Percentiles rank a stretch among this genome's conserved stretches.
Evolutionary conservation across 139 green algal genomes (phyloP).

Genomic region (Trebouxia sp.): DNA sequence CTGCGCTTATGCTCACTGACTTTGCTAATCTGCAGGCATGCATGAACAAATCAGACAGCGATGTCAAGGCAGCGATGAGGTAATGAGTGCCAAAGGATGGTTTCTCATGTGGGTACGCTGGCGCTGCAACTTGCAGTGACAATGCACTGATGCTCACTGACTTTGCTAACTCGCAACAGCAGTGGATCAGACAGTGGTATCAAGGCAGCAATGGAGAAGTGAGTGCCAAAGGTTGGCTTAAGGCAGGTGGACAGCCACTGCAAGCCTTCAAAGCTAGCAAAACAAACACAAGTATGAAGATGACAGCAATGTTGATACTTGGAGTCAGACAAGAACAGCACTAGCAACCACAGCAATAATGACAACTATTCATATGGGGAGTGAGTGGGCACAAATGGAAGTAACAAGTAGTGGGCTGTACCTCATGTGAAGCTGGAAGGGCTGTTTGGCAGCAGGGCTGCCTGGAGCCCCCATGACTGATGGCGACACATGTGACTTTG

Average conservation of each 20-base stretch:
- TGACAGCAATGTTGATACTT: too few relatives aligned
- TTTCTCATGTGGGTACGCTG: background rate
- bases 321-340: too few relatives aligned
- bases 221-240: too few relatives aligned
- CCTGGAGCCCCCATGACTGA: background rate
- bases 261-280: too few relatives aligned
- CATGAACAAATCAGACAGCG: too few relatives aligned
- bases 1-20: background rate
- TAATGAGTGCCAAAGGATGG: background rate
- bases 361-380: too few relatives aligned
- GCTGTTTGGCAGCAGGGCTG: background rate
- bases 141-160: background rate
- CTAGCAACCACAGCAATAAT: background rate
- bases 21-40: background rate
- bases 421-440: slow-evolving; percentile 17
- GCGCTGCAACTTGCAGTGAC: background rate
- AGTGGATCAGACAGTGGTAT: too few relatives aligned
- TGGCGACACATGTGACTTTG: background rate
- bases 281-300: too few relatives aligned
- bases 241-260: too few relatives aligned
- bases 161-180: background rate
- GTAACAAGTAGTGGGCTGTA: background rate
- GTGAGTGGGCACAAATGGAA: too few relatives aligned
- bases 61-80: background rate
- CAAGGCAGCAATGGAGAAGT: too few relatives aligned